These are phyloP conservation scores for Pleurotus tuoliensis DNA, from an alignment of 768 basidiomycete species.

Conservation along the genomic window DNA sequence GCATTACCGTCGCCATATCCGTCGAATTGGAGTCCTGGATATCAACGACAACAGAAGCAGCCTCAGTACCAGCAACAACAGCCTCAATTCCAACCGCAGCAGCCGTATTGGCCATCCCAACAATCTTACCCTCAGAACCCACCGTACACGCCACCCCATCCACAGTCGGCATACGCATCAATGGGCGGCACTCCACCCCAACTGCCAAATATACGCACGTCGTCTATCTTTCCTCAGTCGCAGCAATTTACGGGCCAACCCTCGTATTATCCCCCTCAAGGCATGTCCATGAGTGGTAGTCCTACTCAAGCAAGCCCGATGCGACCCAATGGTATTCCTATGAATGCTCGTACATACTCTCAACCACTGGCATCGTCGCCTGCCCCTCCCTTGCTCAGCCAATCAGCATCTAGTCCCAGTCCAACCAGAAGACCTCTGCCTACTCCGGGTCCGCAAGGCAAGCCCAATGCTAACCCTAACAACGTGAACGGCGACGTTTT, in stretches of 20 bases:
- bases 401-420: neutral
- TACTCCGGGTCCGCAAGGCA: neutral
- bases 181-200: conserved; percentile 7
- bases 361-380: neutral
- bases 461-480: neutral
- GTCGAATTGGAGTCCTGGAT: neutral
- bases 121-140: conserved; percentile 13
- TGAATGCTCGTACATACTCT: neutral
- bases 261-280: neutral
- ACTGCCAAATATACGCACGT: conserved; percentile 1
- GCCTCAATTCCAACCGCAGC: conserved; percentile 17
- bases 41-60: conserved; percentile 16
- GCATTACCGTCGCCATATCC: conserved; percentile 3
- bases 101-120: conserved; percentile 17
- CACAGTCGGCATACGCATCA: neutral
- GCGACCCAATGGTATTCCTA: neutral
- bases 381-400: neutral
- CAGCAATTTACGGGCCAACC: neutral
- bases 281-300: neutral
- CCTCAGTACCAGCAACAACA: conserved; percentile 10
- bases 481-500: neutral
- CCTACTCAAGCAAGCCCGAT: neutral
- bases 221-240: neutral
- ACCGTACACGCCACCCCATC: conserved; percentile 6
- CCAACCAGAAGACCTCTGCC: conserved; percentile 4